A percentile compares a stretch with the other conserved stretches of the same genome.
These are phyloP conservation scores for Salix udensis DNA, from an alignment of 345 rosid genomes.

Conservation along the genomic window DNA sequence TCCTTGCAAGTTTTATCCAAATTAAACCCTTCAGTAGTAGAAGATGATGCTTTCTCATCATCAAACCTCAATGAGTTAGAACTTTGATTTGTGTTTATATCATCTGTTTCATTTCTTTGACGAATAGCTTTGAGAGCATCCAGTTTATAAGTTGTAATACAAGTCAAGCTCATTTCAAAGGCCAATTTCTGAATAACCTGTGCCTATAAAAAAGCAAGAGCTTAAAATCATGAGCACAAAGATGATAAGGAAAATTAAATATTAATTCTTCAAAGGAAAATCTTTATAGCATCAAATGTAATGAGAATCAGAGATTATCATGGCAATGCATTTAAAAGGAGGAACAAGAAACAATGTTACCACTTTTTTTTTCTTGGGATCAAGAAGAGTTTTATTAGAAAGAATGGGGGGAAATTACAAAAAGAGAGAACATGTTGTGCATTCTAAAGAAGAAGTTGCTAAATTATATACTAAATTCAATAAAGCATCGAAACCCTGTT, in stretches of 20 bases:
- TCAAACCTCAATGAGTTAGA: conserved; percentile 27
- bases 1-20: conserved; percentile 24
- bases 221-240: neutral
- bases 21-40: conserved; percentile 26
- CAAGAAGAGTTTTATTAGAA: too few species aligned
- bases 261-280: conserved; percentile 3
- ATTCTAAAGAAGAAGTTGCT: neutral
- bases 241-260: neutral
- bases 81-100: conserved; percentile 23
- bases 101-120: conserved; percentile 38
- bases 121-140: conserved; percentile 88
- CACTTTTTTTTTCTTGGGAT: too few species aligned
- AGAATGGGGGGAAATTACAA: too few species aligned
- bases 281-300: neutral
- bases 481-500: neutral
- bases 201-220: conserved; percentile 40
- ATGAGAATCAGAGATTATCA: neutral
- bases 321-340: neutral
- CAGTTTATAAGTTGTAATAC: conserved; percentile 72
- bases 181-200: conserved; percentile 70
- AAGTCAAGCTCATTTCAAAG: conserved; percentile 80
- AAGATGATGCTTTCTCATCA: conserved; percentile 28
- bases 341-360: neutral
- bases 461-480: neutral
- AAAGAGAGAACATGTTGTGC: too few species aligned